phyloP scores from a whole-genome alignment of 1,284 basidiomycete genomes.

The Ceratobasidium sp. region DNA sequence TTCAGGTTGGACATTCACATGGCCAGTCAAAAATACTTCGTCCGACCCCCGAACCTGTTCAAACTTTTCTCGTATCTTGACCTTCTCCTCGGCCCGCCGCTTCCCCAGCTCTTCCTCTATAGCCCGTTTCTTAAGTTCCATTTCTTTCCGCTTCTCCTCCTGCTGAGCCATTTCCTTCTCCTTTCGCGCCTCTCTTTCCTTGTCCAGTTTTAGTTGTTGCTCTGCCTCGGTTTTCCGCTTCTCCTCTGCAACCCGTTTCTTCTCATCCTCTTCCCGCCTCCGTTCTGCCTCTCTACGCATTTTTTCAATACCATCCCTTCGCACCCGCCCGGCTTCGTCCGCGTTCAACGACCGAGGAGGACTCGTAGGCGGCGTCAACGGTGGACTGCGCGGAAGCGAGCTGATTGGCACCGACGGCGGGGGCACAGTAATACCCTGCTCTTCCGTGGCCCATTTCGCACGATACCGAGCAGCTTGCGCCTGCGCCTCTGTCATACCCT shows the following conservation, averaged over 20 bases:
- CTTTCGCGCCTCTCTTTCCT: constrained; percentile 10
- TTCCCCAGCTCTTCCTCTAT: constrained; percentile 39
- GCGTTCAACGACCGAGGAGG: constrained; percentile 31
- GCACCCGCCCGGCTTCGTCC: constrained; percentile 44
- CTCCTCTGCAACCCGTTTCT: constrained; percentile 36
- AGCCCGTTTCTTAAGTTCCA: constrained; percentile 2
- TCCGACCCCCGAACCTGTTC: constrained; percentile 48
- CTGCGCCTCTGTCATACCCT: constrained; percentile 42
- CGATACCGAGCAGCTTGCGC: constrained; percentile 43
- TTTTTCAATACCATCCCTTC: constrained; percentile 39
- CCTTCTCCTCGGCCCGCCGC: constrained; percentile 39
- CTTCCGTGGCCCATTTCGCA: constrained; percentile 46
- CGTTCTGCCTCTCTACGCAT: constrained; percentile 45
- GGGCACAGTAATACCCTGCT: constrained; percentile 12
- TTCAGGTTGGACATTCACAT: constrained; percentile 71
- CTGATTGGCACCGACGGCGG: constrained; percentile 3
- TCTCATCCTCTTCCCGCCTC: constrained; percentile 45
- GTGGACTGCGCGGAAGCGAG: constrained; percentile 20
- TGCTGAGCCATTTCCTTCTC: constrained; percentile 1
- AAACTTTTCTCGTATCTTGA: constrained; percentile 43
- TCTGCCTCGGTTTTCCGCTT: constrained; percentile 36
- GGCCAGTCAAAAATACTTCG: constrained; percentile 62
- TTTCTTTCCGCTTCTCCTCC: constrained; percentile 13
- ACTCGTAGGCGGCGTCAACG: constrained; percentile 23
- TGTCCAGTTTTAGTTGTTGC: constrained; percentile 27